phyloP scores from a whole-genome alignment of 2,329 filamentous ascomycete species.

The Fusarium circinatum region DNA sequence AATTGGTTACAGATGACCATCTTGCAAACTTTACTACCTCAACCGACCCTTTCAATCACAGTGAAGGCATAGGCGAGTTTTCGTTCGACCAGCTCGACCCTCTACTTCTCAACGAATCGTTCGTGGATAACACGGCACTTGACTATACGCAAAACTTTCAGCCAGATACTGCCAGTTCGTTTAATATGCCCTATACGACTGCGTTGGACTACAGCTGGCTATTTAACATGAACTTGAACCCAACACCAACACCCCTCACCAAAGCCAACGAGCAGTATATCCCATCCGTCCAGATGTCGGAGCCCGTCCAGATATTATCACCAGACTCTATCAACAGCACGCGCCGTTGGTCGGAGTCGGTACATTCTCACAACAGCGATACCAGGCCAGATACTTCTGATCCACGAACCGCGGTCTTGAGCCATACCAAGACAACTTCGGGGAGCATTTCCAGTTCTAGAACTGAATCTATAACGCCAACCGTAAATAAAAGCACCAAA shows the following conservation, averaged over 20 bases:
- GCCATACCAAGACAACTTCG: not conserved
- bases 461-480: not conserved
- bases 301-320: conserved; percentile 6
- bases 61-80: not conserved
- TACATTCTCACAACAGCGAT: not conserved
- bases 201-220: conserved; percentile 72
- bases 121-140: not conserved
- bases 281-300: not conserved
- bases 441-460: not conserved
- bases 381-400: not conserved
- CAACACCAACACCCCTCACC: not conserved
- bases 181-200: conserved; percentile 73
- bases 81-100: not conserved
- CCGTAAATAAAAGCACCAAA: not conserved
- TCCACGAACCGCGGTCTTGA: not conserved
- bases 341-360: conserved; percentile 24
- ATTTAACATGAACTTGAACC: conserved; percentile 57
- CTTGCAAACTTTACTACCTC: not conserved
- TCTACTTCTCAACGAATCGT: not conserved
- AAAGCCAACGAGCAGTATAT: not conserved
- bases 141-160: conserved; percentile 66
- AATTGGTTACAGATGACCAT: not conserved
- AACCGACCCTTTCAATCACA: not conserved
- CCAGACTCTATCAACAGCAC: conserved; percentile 37
- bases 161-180: conserved; percentile 70